A percentile compares a stretch with the other conserved stretches of the same genome.
Conservation (phyloP, 495 filamentous ascomycete species). For the Hyaloscypha bicolor region DNA sequence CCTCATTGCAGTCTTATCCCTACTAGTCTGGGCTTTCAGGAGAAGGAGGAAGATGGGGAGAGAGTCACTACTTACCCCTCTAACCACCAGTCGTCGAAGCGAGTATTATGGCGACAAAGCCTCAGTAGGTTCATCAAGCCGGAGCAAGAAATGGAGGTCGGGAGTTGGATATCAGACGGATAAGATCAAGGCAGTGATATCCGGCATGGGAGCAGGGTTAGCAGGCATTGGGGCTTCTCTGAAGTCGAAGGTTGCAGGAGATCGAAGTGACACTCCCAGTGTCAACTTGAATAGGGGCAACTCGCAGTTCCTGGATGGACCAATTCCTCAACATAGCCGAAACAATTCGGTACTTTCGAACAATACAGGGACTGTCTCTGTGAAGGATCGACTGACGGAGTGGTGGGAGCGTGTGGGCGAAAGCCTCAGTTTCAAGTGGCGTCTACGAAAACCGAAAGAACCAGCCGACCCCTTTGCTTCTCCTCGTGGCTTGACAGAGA, state of each 20-base stretch:
- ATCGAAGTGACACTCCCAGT: conserved; percentile 40
- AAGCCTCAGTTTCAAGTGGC: conserved; percentile 39
- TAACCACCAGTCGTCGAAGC: conserved; percentile 35
- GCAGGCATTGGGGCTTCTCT: conserved; percentile 38
- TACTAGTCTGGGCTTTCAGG: conserved; percentile 52
- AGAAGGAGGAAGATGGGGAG: conserved; percentile 42
- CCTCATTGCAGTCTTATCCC: conserved; percentile 45
- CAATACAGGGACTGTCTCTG: conserved; percentile 17
- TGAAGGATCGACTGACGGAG: conserved; percentile 40
- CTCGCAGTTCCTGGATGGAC: conserved; percentile 50
- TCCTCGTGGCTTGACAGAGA: conserved; percentile 32
- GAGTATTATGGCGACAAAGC: conserved; percentile 41
- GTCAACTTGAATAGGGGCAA: conserved; percentile 52
- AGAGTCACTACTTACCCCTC: conserved; percentile 48
- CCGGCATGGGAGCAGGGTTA: conserved; percentile 27
- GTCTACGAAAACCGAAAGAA: conserved; percentile 32
- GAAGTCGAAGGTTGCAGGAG: conserved; percentile 32
- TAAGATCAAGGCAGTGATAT: conserved; percentile 38
- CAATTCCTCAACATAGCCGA: conserved; percentile 42
- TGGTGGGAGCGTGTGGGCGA: conserved; percentile 46
- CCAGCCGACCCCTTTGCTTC: conserved; percentile 28
- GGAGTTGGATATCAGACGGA: conserved; percentile 36
- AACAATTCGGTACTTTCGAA: conserved; percentile 31
- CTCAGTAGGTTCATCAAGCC: conserved; percentile 45
- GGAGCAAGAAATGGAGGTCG: conserved; percentile 38